phyloP scores from a whole-genome alignment of 805 yeast species.

The Saturnispora gosingensis region DNA sequence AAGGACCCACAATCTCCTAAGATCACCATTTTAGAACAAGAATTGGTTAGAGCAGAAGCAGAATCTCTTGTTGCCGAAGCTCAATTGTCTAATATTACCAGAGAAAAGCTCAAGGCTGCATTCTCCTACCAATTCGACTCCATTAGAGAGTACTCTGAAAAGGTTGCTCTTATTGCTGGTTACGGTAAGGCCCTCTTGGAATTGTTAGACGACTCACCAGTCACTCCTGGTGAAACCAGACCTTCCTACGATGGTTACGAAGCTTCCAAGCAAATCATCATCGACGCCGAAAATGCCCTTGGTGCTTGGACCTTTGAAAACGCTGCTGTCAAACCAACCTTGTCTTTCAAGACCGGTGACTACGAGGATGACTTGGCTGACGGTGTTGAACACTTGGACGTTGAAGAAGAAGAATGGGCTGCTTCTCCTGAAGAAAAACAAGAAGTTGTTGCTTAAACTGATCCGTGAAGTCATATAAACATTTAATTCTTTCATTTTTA shows the following conservation, averaged over 20 bases:
- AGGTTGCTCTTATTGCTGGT: constrained; percentile 78
- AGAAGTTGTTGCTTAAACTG: constrained; percentile 21
- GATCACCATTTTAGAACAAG: constrained; percentile 76
- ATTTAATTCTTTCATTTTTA: background rate
- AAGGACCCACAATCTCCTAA: constrained; percentile 81
- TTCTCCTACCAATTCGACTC: constrained; percentile 81
- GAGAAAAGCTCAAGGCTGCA: constrained; percentile 80
- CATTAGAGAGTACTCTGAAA: constrained; percentile 76
- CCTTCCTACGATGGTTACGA: constrained; percentile 84
- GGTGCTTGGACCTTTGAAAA: constrained; percentile 78
- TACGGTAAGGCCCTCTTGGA: constrained; percentile 83
- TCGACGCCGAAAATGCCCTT: constrained; percentile 77
- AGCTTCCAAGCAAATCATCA: constrained; percentile 78
- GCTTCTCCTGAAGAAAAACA: constrained; percentile 8
- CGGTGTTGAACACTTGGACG: constrained; percentile 40
- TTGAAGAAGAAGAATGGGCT: constrained; percentile 44
- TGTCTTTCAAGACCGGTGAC: constrained; percentile 47
- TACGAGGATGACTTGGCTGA: constrained; percentile 38
- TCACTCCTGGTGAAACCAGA: constrained; percentile 88
- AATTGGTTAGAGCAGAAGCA: constrained; percentile 85
- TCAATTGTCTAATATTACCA: constrained; percentile 78
- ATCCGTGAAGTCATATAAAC: background rate
- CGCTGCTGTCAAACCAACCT: constrained; percentile 75
- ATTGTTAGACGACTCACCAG: constrained; percentile 75
- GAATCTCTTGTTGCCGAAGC: constrained; percentile 89